Conservation (phyloP, 1,139 yeast genomes). For the Pneumocystis carinii region DNA sequence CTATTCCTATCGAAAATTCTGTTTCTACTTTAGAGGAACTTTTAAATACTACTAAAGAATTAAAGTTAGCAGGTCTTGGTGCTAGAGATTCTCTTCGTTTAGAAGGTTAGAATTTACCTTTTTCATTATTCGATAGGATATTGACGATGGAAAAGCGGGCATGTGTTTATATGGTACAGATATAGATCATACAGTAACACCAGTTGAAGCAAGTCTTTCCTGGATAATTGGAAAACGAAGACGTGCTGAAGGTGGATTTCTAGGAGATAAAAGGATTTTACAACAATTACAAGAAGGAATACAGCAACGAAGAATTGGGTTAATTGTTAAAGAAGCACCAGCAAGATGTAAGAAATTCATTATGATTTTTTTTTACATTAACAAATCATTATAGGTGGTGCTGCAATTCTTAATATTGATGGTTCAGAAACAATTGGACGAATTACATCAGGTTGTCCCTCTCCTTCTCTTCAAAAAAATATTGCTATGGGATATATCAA, state of each 20-base stretch:
- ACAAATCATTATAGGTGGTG: constrained; percentile 33
- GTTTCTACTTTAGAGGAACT: constrained; percentile 54
- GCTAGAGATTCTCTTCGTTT: constrained; percentile 89
- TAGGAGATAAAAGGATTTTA: constrained; percentile 60
- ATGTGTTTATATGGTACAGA: constrained; percentile 96
- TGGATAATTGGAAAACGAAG: constrained; percentile 84
- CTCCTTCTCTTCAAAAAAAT: constrained; percentile 66
- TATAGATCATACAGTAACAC: constrained; percentile 63
- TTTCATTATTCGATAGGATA: not conserved
- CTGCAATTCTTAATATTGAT: constrained; percentile 41
- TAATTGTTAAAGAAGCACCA: constrained; percentile 65
- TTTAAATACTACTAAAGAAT: constrained; percentile 35
- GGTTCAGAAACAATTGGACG: constrained; percentile 24
- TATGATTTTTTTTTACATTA: not conserved
- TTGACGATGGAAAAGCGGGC: constrained; percentile 41
- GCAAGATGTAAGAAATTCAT: constrained; percentile 37
- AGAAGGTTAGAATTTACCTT: constrained; percentile 27
- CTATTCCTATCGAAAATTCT: constrained; percentile 43
- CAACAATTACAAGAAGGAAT: constrained; percentile 50
- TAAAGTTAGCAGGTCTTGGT: constrained; percentile 86
- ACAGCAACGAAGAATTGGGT: constrained; percentile 57
- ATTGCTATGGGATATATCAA: constrained; percentile 84
- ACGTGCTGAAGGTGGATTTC: constrained; percentile 47
- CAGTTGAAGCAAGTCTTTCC: constrained; percentile 72
- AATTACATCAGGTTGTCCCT: constrained; percentile 80